Evolutionary conservation across 108 stramenopile genomes (phyloP).

Genomic region (Schizochytrium sp.): DNA sequence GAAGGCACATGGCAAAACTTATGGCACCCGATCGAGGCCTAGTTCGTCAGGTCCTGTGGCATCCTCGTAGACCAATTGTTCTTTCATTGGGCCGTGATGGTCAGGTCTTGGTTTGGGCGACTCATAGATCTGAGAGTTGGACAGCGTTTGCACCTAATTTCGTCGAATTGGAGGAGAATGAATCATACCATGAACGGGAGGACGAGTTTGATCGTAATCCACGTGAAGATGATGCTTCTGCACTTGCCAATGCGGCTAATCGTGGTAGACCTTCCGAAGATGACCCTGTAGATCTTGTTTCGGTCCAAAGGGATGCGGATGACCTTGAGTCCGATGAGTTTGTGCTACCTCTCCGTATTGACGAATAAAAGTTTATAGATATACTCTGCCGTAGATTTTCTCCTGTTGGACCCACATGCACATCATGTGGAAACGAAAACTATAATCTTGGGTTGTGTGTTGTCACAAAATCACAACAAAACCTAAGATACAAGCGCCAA

Average conservation of each 20-base stretch:
- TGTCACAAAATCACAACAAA: too few relatives aligned
- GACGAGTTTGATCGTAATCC: conserved; percentile 58
- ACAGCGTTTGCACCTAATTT: conserved; percentile 55
- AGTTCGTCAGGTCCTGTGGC: conserved; percentile 41
- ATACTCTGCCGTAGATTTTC: too few relatives aligned
- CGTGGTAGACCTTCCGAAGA: not conserved
- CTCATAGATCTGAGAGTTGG: conserved; percentile 55
- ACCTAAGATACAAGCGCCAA: too few relatives aligned
- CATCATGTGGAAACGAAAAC: too few relatives aligned
- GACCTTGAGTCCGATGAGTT: conserved; percentile 1
- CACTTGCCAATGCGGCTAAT: not conserved
- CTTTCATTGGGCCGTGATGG: conserved; percentile 45
- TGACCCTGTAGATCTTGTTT: not conserved
- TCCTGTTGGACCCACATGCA: too few relatives aligned
- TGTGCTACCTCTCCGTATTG: not conserved
- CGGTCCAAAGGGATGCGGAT: not conserved
- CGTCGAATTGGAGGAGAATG: conserved; percentile 46
- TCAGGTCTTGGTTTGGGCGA: conserved; percentile 37
- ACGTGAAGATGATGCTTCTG: not conserved
- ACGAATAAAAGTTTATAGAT: too few relatives aligned
- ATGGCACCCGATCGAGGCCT: not conserved
- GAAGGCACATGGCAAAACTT: conserved; percentile 57
- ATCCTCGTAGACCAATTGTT: conserved; percentile 19
- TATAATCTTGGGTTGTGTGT: too few relatives aligned
- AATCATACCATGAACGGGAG: conserved; percentile 48